Conservation (phyloP, 192 early-diverging fungal species). For the Physocladia obscura region DNA sequence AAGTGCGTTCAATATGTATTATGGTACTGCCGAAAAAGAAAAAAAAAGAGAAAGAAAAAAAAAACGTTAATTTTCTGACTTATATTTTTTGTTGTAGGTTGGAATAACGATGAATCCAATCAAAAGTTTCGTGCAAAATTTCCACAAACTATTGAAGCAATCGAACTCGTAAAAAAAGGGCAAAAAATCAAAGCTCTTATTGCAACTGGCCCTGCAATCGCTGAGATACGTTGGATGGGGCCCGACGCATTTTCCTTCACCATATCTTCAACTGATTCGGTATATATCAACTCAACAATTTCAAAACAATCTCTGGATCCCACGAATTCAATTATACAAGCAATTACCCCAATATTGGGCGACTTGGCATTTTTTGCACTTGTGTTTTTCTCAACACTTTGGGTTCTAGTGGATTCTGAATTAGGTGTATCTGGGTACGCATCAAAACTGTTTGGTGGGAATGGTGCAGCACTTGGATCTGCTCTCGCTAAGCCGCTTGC, state of each 20-base stretch:
- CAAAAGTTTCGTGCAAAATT: constrained; percentile 12
- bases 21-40: neutral
- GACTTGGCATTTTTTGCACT: constrained; percentile 5
- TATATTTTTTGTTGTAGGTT: no score
- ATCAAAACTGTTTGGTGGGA: constrained; percentile 1
- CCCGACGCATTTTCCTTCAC: constrained; percentile 4
- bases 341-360: neutral
- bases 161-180: constrained; percentile 16
- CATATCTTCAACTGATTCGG: neutral
- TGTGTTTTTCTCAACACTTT: constrained; percentile 27
- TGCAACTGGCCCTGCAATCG: constrained; percentile 7
- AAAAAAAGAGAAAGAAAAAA: no score
- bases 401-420: constrained; percentile 12
- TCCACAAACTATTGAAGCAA: constrained; percentile 20
- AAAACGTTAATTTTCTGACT: no score
- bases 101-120: no score
- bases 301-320: constrained; percentile 9
- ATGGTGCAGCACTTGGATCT: neutral
- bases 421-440: constrained; percentile 19
- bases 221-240: constrained; percentile 25
- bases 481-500: constrained; percentile 11
- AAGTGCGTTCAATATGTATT: constrained; percentile 3
- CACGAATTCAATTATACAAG: neutral
- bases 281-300: neutral
- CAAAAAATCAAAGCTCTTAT: neutral